phyloP scores from a whole-genome alignment of 1,284 basidiomycete species.

The Coniferiporia weirii region DNA sequence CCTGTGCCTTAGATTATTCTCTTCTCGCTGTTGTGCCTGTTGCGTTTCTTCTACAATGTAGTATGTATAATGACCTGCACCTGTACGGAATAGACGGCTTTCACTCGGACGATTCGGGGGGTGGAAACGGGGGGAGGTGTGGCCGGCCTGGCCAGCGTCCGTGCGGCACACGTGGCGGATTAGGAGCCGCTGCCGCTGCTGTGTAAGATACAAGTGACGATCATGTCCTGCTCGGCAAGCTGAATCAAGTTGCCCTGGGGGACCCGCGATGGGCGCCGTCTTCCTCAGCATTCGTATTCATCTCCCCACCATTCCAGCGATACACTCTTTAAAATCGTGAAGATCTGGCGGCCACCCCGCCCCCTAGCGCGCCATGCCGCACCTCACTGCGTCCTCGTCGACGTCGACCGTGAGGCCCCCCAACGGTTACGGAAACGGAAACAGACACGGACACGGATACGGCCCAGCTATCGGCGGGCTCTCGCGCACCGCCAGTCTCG shows the following conservation, averaged over 20 bases:
- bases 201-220: background rate
- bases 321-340: background rate
- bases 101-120: too few relatives aligned
- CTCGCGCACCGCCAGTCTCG: background rate
- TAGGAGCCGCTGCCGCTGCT: background rate
- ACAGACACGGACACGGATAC: too few relatives aligned
- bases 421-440: too few relatives aligned
- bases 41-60: too few relatives aligned
- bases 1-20: too few relatives aligned
- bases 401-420: slow-evolving; percentile 7
- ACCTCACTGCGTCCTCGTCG: background rate
- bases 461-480: too few relatives aligned
- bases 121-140: too few relatives aligned
- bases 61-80: too few relatives aligned
- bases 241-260: background rate
- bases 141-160: too few relatives aligned
- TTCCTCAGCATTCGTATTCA: background rate
- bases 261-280: background rate
- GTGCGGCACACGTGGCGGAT: background rate
- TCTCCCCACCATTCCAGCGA: background rate
- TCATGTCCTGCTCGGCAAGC: background rate
- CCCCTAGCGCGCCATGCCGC: background rate
- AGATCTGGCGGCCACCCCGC: background rate
- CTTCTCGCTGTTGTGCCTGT: too few relatives aligned
- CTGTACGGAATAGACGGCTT: too few relatives aligned